phyloP scores from a whole-genome alignment of 805 yeast species.

The Yarrowia sp. region DNA sequence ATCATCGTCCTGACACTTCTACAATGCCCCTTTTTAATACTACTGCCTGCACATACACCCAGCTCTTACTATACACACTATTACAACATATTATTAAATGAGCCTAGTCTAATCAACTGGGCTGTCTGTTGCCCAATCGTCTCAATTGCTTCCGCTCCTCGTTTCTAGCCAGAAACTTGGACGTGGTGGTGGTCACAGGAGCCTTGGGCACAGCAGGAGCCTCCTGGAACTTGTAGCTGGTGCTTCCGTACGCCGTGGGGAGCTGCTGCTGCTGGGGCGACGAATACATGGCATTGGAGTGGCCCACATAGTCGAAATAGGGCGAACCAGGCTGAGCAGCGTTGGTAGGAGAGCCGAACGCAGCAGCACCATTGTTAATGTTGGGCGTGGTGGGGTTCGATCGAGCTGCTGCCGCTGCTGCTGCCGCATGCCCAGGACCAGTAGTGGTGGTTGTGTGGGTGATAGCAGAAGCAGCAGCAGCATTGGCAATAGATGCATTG shows the following conservation, averaged over 20 bases:
- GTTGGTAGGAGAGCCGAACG: slow-evolving; percentile 8
- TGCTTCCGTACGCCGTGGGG: slow-evolving; percentile 13
- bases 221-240: slow-evolving; percentile 9
- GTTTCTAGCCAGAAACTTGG: slow-evolving; percentile 23
- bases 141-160: slow-evolving; percentile 23
- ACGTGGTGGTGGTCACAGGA: slow-evolving; percentile 21
- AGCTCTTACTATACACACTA: background rate
- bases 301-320: slow-evolving; percentile 18
- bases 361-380: background rate
- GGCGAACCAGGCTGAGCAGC: slow-evolving; percentile 20
- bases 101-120: background rate
- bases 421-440: slow-evolving; percentile 12
- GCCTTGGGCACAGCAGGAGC: slow-evolving; percentile 19
- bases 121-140: slow-evolving; percentile 19
- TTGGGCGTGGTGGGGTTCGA: slow-evolving; percentile 8
- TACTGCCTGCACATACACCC: no score
- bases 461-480: slow-evolving; percentile 20
- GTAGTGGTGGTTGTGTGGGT: slow-evolving; percentile 1
- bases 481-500: slow-evolving; percentile 18
- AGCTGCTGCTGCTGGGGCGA: slow-evolving; percentile 19
- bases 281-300: slow-evolving; percentile 6
- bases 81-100: slow-evolving; percentile 11
- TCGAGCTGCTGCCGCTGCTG: slow-evolving; percentile 4
- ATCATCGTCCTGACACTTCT: no score
- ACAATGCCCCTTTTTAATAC: no score